Evolutionary conservation across 2,329 filamentous ascomycete genomes (phyloP).

Genomic region (Helminthosporium solani): DNA sequence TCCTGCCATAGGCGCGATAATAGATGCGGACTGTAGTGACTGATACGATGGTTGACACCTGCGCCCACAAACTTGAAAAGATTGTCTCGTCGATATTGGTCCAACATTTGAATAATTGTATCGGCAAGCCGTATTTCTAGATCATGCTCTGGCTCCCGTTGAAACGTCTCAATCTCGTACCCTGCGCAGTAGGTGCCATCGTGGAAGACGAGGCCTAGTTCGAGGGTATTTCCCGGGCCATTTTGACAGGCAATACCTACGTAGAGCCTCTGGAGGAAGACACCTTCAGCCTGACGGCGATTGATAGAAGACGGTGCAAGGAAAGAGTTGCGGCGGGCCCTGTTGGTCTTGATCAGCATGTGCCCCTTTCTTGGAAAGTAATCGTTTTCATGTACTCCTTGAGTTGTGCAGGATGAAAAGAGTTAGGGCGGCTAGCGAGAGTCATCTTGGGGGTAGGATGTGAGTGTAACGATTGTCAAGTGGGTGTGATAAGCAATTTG

Average conservation of each 20-base stretch:
- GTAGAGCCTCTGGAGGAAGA: conserved; percentile 48
- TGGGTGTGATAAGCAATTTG: no score
- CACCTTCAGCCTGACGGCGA: background rate
- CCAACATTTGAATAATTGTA: conserved; percentile 44
- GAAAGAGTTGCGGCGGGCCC: background rate
- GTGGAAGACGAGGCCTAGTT: conserved; percentile 62
- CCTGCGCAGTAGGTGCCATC: conserved; percentile 75
- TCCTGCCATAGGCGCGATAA: conserved; percentile 74
- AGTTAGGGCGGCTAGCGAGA: background rate
- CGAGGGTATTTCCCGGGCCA: conserved; percentile 53
- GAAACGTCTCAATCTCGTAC: conserved; percentile 50
- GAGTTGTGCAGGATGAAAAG: background rate
- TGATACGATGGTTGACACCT: conserved; percentile 64
- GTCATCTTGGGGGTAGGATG: background rate
- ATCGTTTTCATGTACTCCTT: background rate
- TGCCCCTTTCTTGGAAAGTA: background rate
- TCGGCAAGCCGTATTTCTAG: conserved; percentile 56
- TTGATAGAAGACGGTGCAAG: background rate
- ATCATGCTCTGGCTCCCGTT: conserved; percentile 56
- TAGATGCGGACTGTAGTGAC: conserved; percentile 62
- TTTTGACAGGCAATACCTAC: conserved; percentile 62
- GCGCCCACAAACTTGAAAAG: conserved; percentile 73
- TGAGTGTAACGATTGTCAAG: no score
- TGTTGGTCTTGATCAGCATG: background rate
- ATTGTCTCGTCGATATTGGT: conserved; percentile 63